phyloP scores from a whole-genome alignment of 2,329 filamentous ascomycete species.

The Pezicula rhizophila region DNA sequence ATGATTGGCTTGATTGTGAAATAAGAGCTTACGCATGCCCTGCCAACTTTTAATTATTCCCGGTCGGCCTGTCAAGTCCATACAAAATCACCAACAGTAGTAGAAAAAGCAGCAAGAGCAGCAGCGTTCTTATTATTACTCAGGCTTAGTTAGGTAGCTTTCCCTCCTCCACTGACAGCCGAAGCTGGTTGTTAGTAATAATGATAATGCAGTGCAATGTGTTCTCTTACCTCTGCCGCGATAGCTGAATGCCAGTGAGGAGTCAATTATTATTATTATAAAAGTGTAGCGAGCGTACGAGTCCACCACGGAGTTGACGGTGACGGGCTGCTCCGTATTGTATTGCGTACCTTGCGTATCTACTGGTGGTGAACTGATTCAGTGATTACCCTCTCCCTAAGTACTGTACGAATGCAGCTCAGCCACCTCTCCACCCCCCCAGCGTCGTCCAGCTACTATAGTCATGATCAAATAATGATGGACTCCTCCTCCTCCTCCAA shows the following conservation, averaged over 20 bases:
- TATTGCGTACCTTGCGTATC: not conserved
- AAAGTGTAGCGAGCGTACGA: too few relatives aligned
- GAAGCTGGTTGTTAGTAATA: too few relatives aligned
- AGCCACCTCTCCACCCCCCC: not conserved
- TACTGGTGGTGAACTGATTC: not conserved
- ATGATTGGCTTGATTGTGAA: not conserved
- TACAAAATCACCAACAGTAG: not conserved
- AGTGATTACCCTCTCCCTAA: not conserved
- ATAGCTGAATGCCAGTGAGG: too few relatives aligned
- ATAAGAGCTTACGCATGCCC: not conserved
- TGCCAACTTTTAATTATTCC: not conserved
- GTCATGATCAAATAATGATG: too few relatives aligned
- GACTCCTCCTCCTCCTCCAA: too few relatives aligned
- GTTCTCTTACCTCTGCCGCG: too few relatives aligned
- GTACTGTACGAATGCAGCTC: not conserved
- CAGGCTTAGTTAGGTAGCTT: too few relatives aligned
- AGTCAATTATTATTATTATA: too few relatives aligned
- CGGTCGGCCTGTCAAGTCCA: not conserved
- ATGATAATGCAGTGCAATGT: too few relatives aligned
- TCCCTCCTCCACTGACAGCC: too few relatives aligned
- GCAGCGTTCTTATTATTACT: not conserved
- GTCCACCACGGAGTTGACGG: too few relatives aligned
- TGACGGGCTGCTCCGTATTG: too few relatives aligned
- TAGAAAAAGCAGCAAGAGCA: not conserved
- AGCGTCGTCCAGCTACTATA: not conserved